Base-by-base conservation (phyloP, 1,284 basidiomycete species). In the Cronartium quercuum region DNA sequence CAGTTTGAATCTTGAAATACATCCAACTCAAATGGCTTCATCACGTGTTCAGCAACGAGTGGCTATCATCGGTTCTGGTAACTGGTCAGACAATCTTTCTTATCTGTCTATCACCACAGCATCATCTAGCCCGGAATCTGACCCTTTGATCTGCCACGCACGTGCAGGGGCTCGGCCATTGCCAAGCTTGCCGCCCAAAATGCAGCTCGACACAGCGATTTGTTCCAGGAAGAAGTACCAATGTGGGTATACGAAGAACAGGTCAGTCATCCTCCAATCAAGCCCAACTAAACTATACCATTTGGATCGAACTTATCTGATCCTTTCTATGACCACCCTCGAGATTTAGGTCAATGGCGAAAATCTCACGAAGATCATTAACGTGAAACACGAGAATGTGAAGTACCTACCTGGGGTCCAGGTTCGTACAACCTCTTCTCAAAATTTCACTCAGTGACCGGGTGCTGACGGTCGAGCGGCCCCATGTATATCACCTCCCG, bases 231-330 rank as follows among this genome's bases (percentile, higher is more conserved):
- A 40, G 82, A 84, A 76, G 84, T 86, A 40, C 81, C 82, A 75
- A 85, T 86, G 83, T 86, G 85, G 84, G 84, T 85, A 40, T 82
- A 82, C 69, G 83, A 86, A 80, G 85, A 86, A 78, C 79, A 83
- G 74, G 84, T 84, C 61, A 77, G 83, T 35, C 42, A 58, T 60
- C 57, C 29, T 42, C 71, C 41, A 61, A 37, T 62, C 69, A 63
- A 15, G n/a, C 29, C 55, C 35, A 12, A 41, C 57, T 29, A 13
- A 15, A 10, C 13, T 2, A 57, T 21, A 37, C 9, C 34, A 61
- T 13, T 21, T 21, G 58, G 9, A n/a, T 58, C 42, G n/a, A 57
- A 21, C 38, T 35, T 38, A 38, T 63, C 24, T 34, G 44, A 67
- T 13, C 51, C 41, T 60, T 12, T 41, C 12, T 44, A 15, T 18